phyloP scores from a whole-genome alignment of 106 monocot species.

The Platanthera guangdongensis region DNA sequence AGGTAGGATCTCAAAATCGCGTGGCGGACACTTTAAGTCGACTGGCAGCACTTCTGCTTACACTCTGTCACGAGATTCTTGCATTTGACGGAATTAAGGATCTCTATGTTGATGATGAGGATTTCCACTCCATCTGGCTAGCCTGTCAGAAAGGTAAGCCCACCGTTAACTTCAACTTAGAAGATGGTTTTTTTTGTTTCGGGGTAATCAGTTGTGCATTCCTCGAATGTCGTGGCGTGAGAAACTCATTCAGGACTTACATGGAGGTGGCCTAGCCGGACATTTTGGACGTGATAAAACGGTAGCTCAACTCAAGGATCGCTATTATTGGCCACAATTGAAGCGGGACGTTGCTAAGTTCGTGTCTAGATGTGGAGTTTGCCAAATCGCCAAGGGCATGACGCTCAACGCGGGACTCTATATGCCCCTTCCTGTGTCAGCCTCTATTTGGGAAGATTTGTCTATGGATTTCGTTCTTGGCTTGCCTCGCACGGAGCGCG shows the following conservation, averaged over 20 bases:
- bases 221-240: neutral
- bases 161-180: too few species aligned
- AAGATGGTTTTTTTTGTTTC: too few species aligned
- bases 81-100: too few species aligned
- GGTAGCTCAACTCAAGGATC: neutral
- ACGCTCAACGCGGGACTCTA: neutral
- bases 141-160: too few species aligned
- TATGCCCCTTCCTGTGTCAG: neutral
- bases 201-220: neutral
- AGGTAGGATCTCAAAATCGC: too few species aligned
- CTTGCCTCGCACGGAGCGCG: too few species aligned
- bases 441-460: neutral
- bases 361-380: neutral
- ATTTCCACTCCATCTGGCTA: too few species aligned
- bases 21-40: too few species aligned
- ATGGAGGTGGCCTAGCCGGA: neutral
- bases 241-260: neutral
- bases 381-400: neutral
- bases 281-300: slow-evolving; percentile 8
- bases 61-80: too few species aligned
- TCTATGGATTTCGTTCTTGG: neutral
- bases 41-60: too few species aligned
- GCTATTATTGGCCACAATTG: neutral
- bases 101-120: too few species aligned
- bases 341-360: neutral